Evolutionary conservation across 2,329 filamentous ascomycete species (phyloP).

Genomic region (Neonectria faginata): DNA sequence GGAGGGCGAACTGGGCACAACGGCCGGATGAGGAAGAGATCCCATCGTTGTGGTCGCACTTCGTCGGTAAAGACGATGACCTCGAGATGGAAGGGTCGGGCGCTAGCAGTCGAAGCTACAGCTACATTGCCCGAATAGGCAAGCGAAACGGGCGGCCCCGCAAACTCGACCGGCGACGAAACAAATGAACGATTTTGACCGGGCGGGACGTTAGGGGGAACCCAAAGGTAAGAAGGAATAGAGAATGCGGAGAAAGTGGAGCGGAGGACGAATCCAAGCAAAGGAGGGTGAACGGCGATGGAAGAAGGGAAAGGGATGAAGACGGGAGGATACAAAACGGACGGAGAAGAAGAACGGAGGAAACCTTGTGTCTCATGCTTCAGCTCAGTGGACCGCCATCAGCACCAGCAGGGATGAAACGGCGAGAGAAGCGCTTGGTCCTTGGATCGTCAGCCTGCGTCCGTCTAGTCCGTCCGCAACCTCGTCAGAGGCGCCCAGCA

Average conservation of each 20-base stretch:
- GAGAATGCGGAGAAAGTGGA: slow-evolving; percentile 11
- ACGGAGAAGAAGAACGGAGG: neutral
- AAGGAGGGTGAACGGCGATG: no score
- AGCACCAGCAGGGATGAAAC: slow-evolving; percentile 5
- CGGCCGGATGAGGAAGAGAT: slow-evolving; percentile 16
- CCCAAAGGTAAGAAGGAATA: neutral
- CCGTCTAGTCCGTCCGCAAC: no score
- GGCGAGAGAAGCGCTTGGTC: neutral
- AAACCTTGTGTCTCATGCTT: neutral
- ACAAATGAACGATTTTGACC: neutral
- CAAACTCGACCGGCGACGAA: neutral
- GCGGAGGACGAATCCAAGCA: neutral
- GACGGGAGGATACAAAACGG: neutral
- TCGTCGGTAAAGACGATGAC: neutral
- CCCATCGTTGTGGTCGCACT: slow-evolving; percentile 26
- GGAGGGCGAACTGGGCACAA: slow-evolving; percentile 11
- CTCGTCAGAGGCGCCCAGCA: neutral
- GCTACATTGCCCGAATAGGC: slow-evolving; percentile 7
- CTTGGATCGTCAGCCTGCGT: no score
- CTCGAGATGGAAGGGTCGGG: neutral
- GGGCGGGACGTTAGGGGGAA: no score
- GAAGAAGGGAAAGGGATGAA: neutral
- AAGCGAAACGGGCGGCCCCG: neutral
- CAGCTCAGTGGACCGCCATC: neutral
- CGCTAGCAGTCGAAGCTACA: slow-evolving; percentile 1